These are phyloP conservation scores for Talaromyces sp. DNA, from an alignment of 2,329 filamentous ascomycete species.

Conservation along the genomic window DNA sequence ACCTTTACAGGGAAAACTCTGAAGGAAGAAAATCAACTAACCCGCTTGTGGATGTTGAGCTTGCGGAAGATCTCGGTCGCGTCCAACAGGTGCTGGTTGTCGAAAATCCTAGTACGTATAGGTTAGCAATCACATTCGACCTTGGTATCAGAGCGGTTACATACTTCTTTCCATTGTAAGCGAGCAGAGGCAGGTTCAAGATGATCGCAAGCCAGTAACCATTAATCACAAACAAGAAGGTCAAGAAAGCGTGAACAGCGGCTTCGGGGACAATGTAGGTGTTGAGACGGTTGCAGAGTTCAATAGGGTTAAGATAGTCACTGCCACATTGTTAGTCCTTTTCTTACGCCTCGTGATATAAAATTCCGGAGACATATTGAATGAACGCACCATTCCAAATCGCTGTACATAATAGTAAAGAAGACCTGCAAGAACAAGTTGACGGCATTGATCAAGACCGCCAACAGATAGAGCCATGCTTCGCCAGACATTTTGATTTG, in stretches of 20 bases:
- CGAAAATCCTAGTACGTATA: constrained; percentile 69
- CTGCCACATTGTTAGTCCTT: constrained; percentile 46
- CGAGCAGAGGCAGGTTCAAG: constrained; percentile 86
- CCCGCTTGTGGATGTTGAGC: constrained; percentile 98
- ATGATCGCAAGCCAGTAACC: constrained; percentile 95
- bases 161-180: constrained; percentile 97
- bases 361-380: neutral
- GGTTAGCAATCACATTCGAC: neutral
- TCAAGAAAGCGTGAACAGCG: constrained; percentile 93
- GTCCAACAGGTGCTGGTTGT: constrained; percentile 94
- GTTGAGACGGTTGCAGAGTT: constrained; percentile 99
- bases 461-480: constrained; percentile 96
- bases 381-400: constrained; percentile 84
- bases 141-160: constrained; percentile 35
- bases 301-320: constrained; percentile 99
- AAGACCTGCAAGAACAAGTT: constrained; percentile 99
- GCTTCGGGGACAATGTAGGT: constrained; percentile 99
- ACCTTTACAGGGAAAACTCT: neutral
- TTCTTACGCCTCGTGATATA: too few relatives aligned
- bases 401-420: constrained; percentile 99
- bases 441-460: constrained; percentile 99
- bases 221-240: constrained; percentile 94
- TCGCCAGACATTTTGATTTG: constrained; percentile 79
- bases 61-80: constrained; percentile 99
- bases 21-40: constrained; percentile 36